phyloP scores from a whole-genome alignment of 1,139 yeast species.

The Suhomyces bokatorum region DNA sequence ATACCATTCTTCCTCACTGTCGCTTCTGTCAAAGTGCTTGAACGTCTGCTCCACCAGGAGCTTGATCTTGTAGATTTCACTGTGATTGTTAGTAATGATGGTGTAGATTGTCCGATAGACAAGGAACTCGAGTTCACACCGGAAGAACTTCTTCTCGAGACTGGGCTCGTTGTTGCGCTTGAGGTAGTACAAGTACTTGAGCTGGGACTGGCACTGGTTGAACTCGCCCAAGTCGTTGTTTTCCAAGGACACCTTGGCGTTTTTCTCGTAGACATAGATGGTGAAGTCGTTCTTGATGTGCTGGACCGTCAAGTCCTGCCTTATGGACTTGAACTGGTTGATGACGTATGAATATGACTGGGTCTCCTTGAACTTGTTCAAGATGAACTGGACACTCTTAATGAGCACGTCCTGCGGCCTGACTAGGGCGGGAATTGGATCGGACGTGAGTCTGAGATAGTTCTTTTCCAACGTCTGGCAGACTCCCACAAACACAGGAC shows the following conservation, averaged over 20 bases:
- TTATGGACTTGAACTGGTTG: slow-evolving; percentile 85
- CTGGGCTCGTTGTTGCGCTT: slow-evolving; percentile 12
- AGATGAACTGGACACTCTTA: slow-evolving; percentile 56
- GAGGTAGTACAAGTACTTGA: slow-evolving; percentile 58
- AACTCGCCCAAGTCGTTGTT: slow-evolving; percentile 88
- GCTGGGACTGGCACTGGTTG: slow-evolving; percentile 89
- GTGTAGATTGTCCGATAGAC: slow-evolving; percentile 77
- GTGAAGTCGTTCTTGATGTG: slow-evolving; percentile 80
- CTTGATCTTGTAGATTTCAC: slow-evolving; percentile 45
- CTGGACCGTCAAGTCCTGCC: slow-evolving; percentile 94
- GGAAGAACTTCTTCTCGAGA: slow-evolving; percentile 16
- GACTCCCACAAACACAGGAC: slow-evolving; percentile 55
- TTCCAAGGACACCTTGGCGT: slow-evolving; percentile 83
- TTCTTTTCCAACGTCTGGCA: slow-evolving; percentile 68
- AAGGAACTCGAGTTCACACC: slow-evolving; percentile 57
- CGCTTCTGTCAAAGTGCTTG: slow-evolving; percentile 6
- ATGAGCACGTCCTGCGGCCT: slow-evolving; percentile 68
- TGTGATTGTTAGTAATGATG: slow-evolving; percentile 69
- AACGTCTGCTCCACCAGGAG: slow-evolving; percentile 18
- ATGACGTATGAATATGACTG: slow-evolving; percentile 72
- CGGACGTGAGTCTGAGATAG: slow-evolving; percentile 84
- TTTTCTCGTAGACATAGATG: slow-evolving; percentile 76
- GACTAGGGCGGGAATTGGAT: slow-evolving; percentile 82
- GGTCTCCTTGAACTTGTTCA: slow-evolving; percentile 55
- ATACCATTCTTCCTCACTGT: slow-evolving; percentile 14